These are phyloP conservation scores for Clonostachys rhizophaga DNA, from an alignment of 2,329 filamentous ascomycete species.

Conservation along the genomic window DNA sequence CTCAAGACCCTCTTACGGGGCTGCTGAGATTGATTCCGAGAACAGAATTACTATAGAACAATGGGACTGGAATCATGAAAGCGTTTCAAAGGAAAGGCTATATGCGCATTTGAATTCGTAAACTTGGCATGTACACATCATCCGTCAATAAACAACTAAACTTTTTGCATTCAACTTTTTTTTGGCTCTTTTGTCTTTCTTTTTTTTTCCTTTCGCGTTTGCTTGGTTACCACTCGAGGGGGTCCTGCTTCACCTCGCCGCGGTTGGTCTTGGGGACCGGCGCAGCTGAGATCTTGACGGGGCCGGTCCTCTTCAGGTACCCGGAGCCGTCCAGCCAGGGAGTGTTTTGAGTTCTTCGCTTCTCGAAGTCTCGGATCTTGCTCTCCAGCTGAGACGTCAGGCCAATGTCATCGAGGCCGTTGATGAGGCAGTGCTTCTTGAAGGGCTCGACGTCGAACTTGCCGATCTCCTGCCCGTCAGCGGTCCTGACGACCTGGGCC, in stretches of 20 bases:
- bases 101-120: no score
- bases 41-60: no score
- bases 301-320: conserved; percentile 64
- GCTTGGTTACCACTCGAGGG: conserved; percentile 72
- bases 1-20: no score
- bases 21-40: no score
- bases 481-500: conserved; percentile 77
- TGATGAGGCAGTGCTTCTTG: conserved; percentile 87
- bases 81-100: no score
- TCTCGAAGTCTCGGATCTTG: conserved; percentile 82
- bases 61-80: no score
- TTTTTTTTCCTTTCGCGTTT: background rate
- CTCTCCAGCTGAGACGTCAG: conserved; percentile 89
- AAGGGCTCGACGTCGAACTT: conserved; percentile 88
- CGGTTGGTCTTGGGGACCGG: conserved; percentile 86
- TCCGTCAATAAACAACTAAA: background rate
- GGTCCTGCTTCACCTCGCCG: conserved; percentile 78
- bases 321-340: conserved; percentile 89
- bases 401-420: conserved; percentile 93
- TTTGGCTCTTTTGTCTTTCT: background rate
- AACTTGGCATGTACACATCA: no score
- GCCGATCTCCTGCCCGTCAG: conserved; percentile 67
- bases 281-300: conserved; percentile 52
- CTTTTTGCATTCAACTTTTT: background rate
- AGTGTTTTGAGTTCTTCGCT: conserved; percentile 68